Evolutionary conservation across 768 basidiomycete species (phyloP).

Genomic region (Daedaleopsis sinensis): DNA sequence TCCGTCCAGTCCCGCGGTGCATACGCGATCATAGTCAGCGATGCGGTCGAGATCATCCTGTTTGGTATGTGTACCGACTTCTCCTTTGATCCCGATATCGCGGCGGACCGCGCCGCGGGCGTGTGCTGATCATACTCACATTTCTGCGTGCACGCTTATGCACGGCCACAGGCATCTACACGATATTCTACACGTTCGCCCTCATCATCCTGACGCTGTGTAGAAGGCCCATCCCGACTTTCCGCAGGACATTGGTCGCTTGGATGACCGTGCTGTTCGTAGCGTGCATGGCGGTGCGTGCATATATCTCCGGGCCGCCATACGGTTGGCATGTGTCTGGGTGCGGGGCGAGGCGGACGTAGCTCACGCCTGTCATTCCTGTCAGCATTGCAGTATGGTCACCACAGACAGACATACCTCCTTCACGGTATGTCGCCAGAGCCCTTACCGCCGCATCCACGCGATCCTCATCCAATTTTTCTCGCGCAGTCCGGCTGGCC

Average conservation of each 20-base stretch:
- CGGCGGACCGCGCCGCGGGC: background rate
- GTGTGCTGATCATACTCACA: too few species aligned
- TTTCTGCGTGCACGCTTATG: background rate
- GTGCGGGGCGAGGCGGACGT: background rate
- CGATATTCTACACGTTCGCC: constrained; percentile 15
- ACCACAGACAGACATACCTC: constrained; percentile 13
- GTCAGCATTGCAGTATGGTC: constrained; percentile 11
- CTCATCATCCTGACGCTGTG: constrained; percentile 13
- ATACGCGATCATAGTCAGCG: constrained; percentile 18
- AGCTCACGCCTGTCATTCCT: background rate
- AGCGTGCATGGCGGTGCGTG: constrained; percentile 10
- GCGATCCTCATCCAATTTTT: background rate
- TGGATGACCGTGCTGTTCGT: background rate
- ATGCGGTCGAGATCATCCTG: constrained; percentile 15
- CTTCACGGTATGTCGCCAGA: constrained; percentile 2
- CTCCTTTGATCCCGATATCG: background rate
- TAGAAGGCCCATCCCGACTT: constrained; percentile 12
- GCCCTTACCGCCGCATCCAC: background rate
- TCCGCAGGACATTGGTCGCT: constrained; percentile 3
- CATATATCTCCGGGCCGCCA: background rate
- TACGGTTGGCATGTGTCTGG: background rate
- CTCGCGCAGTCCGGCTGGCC: constrained; percentile 2
- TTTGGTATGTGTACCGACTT: constrained; percentile 5
- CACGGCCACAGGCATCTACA: constrained; percentile 8
- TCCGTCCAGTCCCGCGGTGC: constrained; percentile 9